Conservation (phyloP, 257 asterid species). For the Capsicum chinense region DNA sequence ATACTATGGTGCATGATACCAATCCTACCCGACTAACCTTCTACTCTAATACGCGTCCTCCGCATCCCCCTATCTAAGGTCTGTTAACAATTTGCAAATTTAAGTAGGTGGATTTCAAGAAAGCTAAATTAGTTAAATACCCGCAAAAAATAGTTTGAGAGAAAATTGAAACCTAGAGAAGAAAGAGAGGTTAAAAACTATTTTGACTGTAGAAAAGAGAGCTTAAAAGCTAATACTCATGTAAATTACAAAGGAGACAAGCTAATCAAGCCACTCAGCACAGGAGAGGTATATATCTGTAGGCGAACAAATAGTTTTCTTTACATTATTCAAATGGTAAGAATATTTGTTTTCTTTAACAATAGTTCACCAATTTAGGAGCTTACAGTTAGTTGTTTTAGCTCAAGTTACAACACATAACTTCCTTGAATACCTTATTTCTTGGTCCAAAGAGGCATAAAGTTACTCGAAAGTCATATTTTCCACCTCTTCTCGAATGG, state of each 20-base stretch:
- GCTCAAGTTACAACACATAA: not conserved
- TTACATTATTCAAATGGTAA: not conserved
- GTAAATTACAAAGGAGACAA: not conserved
- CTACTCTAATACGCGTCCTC: no score
- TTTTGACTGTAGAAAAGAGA: not conserved
- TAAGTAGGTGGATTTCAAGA: not conserved
- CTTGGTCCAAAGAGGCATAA: not conserved
- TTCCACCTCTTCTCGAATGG: conserved; percentile 51
- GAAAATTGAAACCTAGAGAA: not conserved
- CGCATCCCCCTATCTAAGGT: no score
- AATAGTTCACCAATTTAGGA: not conserved
- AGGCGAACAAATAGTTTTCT: not conserved
- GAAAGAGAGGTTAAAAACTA: not conserved
- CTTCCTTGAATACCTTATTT: not conserved
- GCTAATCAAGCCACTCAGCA: not conserved
- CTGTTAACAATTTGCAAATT: not conserved
- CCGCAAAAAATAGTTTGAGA: not conserved
- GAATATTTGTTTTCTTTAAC: not conserved
- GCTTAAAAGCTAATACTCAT: not conserved
- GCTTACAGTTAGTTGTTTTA: not conserved
- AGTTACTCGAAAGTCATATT: conserved; percentile 36
- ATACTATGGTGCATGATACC: no score
- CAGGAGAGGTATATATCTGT: not conserved
- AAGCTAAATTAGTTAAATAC: not conserved
- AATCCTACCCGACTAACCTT: no score